phyloP scores from a whole-genome alignment of 352 stramenopile genomes.

The Phytophthora niederhauseri region DNA sequence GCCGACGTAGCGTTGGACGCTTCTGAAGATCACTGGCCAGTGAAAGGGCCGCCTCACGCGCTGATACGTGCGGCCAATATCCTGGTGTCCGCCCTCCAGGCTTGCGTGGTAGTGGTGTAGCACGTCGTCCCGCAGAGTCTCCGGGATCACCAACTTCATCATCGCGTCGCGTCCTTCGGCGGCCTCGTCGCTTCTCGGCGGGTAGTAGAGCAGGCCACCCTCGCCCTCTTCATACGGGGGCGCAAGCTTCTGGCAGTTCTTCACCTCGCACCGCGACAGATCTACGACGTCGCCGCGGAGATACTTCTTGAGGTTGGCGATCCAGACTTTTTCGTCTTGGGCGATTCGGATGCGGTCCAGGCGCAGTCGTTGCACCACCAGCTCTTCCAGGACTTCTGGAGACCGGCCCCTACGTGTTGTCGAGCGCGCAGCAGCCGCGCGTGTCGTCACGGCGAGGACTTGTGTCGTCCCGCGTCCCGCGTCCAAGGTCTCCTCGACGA shows the following conservation, averaged over 20 bases:
- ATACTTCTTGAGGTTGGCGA: too few species aligned
- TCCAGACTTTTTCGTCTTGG: too few species aligned
- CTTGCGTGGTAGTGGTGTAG: conserved; percentile 4
- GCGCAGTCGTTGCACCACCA: background rate
- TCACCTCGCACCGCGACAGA: background rate
- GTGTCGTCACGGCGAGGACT: too few species aligned
- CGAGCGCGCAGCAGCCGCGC: too few species aligned
- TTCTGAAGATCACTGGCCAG: conserved; percentile 9
- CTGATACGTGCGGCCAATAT: conserved; percentile 13
- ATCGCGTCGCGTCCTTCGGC: background rate
- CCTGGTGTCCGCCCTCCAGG: conserved; percentile 8
- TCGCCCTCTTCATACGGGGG: background rate
- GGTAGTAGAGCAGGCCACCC: too few species aligned
- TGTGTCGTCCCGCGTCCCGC: too few species aligned
- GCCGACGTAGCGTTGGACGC: conserved; percentile 7
- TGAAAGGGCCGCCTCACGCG: background rate
- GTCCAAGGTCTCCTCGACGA: too few species aligned
- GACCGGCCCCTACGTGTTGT: background rate
- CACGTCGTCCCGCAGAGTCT: background rate
- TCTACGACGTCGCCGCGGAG: too few species aligned
- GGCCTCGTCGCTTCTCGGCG: too few species aligned
- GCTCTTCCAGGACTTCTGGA: background rate
- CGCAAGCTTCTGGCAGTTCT: too few species aligned
- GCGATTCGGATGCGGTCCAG: too few species aligned
- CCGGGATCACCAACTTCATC: conserved; percentile 11